Conservation (phyloP, 306 rosid genomes). For the Glycine soja region DNA sequence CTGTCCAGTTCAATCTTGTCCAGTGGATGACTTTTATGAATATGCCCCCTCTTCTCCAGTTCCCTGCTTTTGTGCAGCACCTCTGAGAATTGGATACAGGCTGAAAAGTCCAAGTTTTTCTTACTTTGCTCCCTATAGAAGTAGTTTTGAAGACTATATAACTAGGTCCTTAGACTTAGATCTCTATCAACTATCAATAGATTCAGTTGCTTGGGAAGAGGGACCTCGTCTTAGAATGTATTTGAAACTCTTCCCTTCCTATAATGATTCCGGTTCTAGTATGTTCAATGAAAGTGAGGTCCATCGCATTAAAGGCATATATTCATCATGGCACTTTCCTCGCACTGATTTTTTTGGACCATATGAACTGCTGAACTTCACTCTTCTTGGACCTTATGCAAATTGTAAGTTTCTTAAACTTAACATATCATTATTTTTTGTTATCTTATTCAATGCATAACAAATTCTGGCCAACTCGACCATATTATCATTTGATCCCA, state of each 20-base stretch:
- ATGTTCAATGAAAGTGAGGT: constrained; percentile 64
- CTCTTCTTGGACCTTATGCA: constrained; percentile 62
- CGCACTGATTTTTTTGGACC: constrained; percentile 77
- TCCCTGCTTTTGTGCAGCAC: constrained; percentile 81
- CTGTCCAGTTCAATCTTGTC: constrained; percentile 64
- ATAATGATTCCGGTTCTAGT: constrained; percentile 33
- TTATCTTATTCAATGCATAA: background rate
- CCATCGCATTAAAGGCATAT: constrained; percentile 48
- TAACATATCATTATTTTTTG: constrained; percentile 49
- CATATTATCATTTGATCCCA: constrained; percentile 18
- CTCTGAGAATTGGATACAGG: constrained; percentile 78
- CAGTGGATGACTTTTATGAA: constrained; percentile 68
- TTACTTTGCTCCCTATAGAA: constrained; percentile 65
- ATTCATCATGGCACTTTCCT: constrained; percentile 66
- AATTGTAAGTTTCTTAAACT: constrained; percentile 59
- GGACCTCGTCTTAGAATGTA: constrained; percentile 84
- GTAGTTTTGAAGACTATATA: constrained; percentile 54
- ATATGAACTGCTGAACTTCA: constrained; percentile 80
- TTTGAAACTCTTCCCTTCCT: constrained; percentile 75
- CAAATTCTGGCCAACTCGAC: background rate
- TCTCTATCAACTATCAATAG: constrained; percentile 63
- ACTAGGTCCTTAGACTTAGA: constrained; percentile 56
- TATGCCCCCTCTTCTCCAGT: constrained; percentile 58
- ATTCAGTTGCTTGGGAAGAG: constrained; percentile 68
- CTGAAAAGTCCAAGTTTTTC: constrained; percentile 95